Percentiles rank a stretch among this genome's conserved stretches.
phyloP scores from a whole-genome alignment of 1,284 basidiomycete species.

The Ustilago trichophora region DNA sequence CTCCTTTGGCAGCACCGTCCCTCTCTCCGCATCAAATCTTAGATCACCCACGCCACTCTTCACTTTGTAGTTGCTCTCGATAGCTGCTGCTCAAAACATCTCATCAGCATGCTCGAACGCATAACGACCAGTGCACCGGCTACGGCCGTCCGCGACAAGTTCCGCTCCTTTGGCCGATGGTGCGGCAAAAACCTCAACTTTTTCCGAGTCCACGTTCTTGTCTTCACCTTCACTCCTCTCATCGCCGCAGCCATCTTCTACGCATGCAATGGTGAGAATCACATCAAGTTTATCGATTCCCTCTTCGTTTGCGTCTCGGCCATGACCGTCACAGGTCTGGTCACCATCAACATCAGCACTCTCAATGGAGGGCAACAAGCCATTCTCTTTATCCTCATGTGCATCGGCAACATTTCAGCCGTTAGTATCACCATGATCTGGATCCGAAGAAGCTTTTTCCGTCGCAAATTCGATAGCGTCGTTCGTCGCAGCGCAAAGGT shows the following conservation, averaged over 20 bases:
- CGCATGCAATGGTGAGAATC: conserved; percentile 63
- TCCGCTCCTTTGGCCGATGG: conserved; percentile 23
- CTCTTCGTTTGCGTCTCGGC: conserved; percentile 80
- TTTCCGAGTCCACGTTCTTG: conserved; percentile 70
- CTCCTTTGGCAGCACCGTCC: conserved; percentile 7
- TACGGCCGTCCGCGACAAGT: conserved; percentile 5
- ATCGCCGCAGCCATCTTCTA: conserved; percentile 76
- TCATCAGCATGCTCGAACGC: conserved; percentile 6
- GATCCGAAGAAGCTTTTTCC: conserved; percentile 63
- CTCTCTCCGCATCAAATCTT: not conserved
- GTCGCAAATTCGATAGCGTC: conserved; percentile 52
- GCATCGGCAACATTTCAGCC: conserved; percentile 63
- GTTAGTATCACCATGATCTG: conserved; percentile 64
- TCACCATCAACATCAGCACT: conserved; percentile 77
- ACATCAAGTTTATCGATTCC: conserved; percentile 74
- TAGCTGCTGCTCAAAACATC: not conserved
- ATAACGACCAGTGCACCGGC: conserved; percentile 5
- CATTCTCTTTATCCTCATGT: conserved; percentile 70
- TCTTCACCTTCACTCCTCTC: conserved; percentile 79
- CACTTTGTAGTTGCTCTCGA: not conserved
- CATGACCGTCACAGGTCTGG: conserved; percentile 80
- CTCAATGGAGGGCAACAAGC: conserved; percentile 80
- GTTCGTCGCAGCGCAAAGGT: conserved; percentile 48
- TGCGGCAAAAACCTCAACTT: conserved; percentile 50
- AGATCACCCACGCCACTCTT: too few relatives aligned